Evolutionary conservation across 352 stramenopile species (phyloP).

Genomic region (Plasmopara viticola): DNA sequence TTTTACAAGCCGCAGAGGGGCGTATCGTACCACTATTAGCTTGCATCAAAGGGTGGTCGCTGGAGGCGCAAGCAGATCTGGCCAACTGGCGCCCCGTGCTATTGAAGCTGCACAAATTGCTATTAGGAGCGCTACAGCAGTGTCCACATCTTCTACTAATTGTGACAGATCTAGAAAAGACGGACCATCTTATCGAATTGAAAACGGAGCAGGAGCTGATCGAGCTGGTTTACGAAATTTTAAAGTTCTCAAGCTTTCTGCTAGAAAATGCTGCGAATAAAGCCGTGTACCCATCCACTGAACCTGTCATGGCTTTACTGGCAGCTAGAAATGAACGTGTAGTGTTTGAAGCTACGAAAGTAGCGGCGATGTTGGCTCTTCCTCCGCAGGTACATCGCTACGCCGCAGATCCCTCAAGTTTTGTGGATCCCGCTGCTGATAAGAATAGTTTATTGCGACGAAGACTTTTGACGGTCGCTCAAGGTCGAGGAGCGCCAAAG

Average conservation of each 20-base stretch:
- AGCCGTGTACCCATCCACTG: conserved; percentile 54
- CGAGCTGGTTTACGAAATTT: conserved; percentile 55
- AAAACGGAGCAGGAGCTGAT: conserved; percentile 37
- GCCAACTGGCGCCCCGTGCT: conserved; percentile 62
- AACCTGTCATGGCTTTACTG: conserved; percentile 44
- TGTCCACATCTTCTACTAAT: conserved; percentile 44
- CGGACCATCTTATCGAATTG: conserved; percentile 4
- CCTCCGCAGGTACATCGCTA: conserved; percentile 65
- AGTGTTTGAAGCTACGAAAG: conserved; percentile 58
- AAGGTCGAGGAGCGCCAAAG: conserved; percentile 36
- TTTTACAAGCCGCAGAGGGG: conserved; percentile 39
- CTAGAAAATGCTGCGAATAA: conserved; percentile 81
- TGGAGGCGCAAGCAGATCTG: conserved; percentile 74
- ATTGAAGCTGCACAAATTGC: conserved; percentile 42
- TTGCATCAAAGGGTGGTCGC: conserved; percentile 68
- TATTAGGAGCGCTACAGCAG: conserved; percentile 33
- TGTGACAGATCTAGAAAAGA: conserved; percentile 16
- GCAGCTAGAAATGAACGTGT: conserved; percentile 63
- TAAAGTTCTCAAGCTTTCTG: conserved; percentile 70
- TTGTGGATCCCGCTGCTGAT: conserved; percentile 31
- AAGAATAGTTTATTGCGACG: conserved; percentile 43
- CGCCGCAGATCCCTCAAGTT: conserved; percentile 44
- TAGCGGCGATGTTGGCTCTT: conserved; percentile 66
- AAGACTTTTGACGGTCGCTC: conserved; percentile 44
- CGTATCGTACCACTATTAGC: conserved; percentile 52